Base-by-base conservation (phyloP, 148 eudicot species). In the Rhododendron griersonianum region DNA sequence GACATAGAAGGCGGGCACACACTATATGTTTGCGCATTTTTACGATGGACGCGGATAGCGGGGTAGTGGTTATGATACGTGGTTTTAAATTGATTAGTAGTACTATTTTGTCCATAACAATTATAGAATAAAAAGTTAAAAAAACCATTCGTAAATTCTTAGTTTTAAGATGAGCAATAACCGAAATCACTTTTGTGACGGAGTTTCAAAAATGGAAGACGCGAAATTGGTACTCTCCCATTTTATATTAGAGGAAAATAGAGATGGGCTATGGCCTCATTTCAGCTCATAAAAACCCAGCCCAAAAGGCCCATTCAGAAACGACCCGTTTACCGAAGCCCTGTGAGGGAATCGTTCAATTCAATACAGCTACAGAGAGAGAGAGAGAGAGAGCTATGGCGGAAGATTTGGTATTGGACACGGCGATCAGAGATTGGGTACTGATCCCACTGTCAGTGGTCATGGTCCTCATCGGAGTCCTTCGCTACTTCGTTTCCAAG, bases 401-500 rank as follows among this genome's bases (percentile, higher is more conserved):
- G 91, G 98, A 95, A 80, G 99, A 96, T 90, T 91, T 96, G 87
- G 98, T 96, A 2, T 76, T 96, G 79, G 99, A 95, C 88, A 96
- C 94, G 30, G 99, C 99, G 15, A 96, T 96, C 28, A 95, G 99
- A 92, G 92, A 96, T 44, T 96, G 99, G 99, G 99, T 96, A 0
- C 85, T 96, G 82, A 94, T 96, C 79, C 99, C 99, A 5, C 83
- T 96, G 45, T 96, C 99, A 11, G 82, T 95, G 4, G 99, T 95
- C 4, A 96, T 96, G 99, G 99, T 96, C 19, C 91, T 97, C 51
- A 97, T 97, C 61, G 99, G 98, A 5, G 87, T 97, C 50, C 95
- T 97, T 33, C 98, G 99, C 39, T 97, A 97, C 92, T 95, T 95
- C 80, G 99, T 95, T 81, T 95, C 99, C 81, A 95, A 95, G 90